Evolutionary conservation across 2,329 filamentous ascomycete genomes (phyloP).

Genomic region (Fusarium multiceps): DNA sequence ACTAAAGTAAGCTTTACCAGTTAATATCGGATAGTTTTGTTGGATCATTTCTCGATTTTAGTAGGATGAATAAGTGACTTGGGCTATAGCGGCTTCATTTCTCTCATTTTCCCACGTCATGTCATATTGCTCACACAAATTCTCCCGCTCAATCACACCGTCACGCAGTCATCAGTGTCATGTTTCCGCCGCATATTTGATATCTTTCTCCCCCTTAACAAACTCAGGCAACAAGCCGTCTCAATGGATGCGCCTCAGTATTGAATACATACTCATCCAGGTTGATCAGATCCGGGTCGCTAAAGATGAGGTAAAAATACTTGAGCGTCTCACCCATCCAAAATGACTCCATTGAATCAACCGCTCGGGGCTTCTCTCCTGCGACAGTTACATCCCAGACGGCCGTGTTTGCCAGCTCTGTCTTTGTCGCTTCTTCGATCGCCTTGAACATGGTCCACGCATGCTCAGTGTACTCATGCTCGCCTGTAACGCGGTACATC

Average conservation of each 20-base stretch:
- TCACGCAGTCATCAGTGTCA: neutral
- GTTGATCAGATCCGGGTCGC: constrained; percentile 58
- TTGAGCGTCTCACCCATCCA: constrained; percentile 49
- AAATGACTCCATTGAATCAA: constrained; percentile 71
- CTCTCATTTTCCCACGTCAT: neutral
- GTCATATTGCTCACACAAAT: neutral
- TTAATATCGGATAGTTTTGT: neutral
- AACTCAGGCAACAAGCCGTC: constrained; percentile 23
- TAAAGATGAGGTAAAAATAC: constrained; percentile 47
- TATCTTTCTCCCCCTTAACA: neutral
- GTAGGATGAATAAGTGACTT: neutral
- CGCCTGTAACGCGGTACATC: constrained; percentile 64
- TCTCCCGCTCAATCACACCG: neutral
- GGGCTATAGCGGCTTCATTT: neutral
- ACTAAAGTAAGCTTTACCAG: neutral
- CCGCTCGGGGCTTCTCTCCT: constrained; percentile 49
- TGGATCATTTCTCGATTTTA: neutral
- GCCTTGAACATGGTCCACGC: constrained; percentile 67
- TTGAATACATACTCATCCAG: constrained; percentile 46
- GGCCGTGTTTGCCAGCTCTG: constrained; percentile 61
- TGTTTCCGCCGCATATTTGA: neutral
- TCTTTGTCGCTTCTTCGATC: constrained; percentile 60
- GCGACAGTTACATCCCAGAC: constrained; percentile 54
- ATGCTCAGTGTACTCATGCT: constrained; percentile 57
- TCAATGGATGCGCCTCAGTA: constrained; percentile 43